Conservation (phyloP, 176 grass and related monocot species). For the Carex parvula region DNA sequence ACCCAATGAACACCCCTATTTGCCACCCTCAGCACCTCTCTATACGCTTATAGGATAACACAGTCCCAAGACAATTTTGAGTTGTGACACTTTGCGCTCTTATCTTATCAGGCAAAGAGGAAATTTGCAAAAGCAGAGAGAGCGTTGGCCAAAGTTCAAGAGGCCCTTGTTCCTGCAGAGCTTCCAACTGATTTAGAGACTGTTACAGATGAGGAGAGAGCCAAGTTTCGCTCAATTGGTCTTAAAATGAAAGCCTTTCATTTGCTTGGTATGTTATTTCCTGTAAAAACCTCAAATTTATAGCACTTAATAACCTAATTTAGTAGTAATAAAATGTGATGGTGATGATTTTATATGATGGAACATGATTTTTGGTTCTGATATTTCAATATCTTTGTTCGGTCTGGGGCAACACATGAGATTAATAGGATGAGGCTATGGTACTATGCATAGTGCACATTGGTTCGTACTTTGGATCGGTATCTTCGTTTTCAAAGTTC, state of each 20-base stretch:
- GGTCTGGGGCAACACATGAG: not conserved
- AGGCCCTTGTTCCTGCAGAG: conserved; percentile 55
- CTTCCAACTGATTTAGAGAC: conserved; percentile 92
- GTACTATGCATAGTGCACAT: too few relatives aligned
- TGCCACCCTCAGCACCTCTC: not conserved
- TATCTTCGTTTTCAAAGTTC: too few relatives aligned
- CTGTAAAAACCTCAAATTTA: not conserved
- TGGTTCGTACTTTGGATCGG: too few relatives aligned
- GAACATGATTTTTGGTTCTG: conserved; percentile 14
- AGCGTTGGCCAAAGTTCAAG: conserved; percentile 77
- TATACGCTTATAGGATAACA: not conserved
- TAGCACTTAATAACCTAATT: not conserved
- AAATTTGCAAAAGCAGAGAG: conserved; percentile 87
- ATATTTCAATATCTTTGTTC: not conserved
- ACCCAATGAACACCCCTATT: not conserved
- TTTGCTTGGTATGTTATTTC: conserved; percentile 52
- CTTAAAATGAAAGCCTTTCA: conserved; percentile 87
- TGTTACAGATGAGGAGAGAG: conserved; percentile 84
- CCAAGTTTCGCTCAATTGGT: conserved; percentile 64
- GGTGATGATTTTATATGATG: not conserved
- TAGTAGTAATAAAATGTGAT: not conserved
- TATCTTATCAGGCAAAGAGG: conserved; percentile 52
- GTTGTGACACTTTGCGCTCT: conserved; percentile 10
- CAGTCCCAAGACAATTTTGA: conserved; percentile 1
- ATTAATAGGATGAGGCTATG: too few relatives aligned